Percentiles rank a stretch among this genome's conserved stretches.
phyloP scores from a whole-genome alignment of 1,139 yeast species.

The Saccharomycopsis hybrid region DNA sequence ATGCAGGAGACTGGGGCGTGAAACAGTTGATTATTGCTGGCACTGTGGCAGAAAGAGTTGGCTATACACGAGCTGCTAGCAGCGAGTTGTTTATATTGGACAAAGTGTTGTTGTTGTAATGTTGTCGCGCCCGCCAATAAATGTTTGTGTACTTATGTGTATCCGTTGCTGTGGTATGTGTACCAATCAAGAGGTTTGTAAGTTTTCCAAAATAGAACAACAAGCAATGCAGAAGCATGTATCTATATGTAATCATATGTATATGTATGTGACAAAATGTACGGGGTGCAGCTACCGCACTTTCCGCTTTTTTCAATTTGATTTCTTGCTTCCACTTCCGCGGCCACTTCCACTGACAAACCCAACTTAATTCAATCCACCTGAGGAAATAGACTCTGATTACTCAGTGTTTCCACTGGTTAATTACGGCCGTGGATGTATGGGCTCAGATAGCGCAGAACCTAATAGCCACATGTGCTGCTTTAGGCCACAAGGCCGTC shows the following conservation, averaged over 20 bases:
- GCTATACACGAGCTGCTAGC: slow-evolving; percentile 53
- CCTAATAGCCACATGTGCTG: too few species aligned
- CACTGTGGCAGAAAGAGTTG: slow-evolving; percentile 49
- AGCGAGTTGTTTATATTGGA: slow-evolving; percentile 55
- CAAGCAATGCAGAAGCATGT: too few species aligned
- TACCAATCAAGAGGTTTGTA: slow-evolving; percentile 46
- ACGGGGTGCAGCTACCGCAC: background rate
- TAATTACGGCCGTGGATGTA: too few species aligned
- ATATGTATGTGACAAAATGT: background rate
- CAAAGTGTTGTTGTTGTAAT: slow-evolving; percentile 19
- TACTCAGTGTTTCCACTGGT: too few species aligned
- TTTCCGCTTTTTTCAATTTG: slow-evolving; percentile 23
- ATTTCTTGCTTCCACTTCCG: slow-evolving; percentile 34
- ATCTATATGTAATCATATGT: too few species aligned
- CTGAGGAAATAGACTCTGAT: too few species aligned
- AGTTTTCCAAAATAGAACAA: slow-evolving; percentile 38
- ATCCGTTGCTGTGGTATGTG: background rate
- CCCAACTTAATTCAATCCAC: too few species aligned
- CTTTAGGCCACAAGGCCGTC: too few species aligned
- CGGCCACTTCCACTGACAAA: background rate
- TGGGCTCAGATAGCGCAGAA: too few species aligned
- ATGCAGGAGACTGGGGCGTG: slow-evolving; percentile 55
- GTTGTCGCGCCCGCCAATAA: background rate
- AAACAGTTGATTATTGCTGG: slow-evolving; percentile 55
- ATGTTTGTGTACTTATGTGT: background rate